Conservation (phyloP, 2,329 filamentous ascomycete genomes). For the Hymenoscyphus fructigenus region DNA sequence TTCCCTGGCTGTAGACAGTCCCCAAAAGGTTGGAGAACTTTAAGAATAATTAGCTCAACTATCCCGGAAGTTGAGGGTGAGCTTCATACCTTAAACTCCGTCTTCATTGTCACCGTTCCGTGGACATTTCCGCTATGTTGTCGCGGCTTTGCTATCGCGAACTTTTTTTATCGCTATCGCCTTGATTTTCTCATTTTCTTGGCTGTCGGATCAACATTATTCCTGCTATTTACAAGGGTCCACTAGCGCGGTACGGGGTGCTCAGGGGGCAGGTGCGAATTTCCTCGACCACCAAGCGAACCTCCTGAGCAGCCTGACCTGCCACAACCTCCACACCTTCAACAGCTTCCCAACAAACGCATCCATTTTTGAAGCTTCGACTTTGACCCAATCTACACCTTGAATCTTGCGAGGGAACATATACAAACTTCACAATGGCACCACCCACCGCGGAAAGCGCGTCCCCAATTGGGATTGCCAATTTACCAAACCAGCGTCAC, state of each 20-base stretch:
- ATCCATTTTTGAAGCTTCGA: slow-evolving; percentile 6
- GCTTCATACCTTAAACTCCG: slow-evolving; percentile 82
- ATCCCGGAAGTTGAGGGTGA: background rate
- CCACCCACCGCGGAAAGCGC: slow-evolving; percentile 58
- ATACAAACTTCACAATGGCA: slow-evolving; percentile 47
- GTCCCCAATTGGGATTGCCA: slow-evolving; percentile 72
- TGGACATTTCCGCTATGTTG: slow-evolving; percentile 24
- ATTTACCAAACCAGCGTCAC: slow-evolving; percentile 68
- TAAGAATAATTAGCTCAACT: slow-evolving; percentile 30
- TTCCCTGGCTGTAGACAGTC: slow-evolving; percentile 97
- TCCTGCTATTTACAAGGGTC: slow-evolving; percentile 8
- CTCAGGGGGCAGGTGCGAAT: slow-evolving; percentile 19
- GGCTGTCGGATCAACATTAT: slow-evolving; percentile 14
- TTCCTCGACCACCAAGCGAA: slow-evolving; percentile 14
- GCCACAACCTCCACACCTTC: slow-evolving; percentile 15
- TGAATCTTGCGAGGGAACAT: slow-evolving; percentile 6
- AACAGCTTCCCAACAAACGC: slow-evolving; percentile 5
- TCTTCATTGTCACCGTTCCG: slow-evolving; percentile 75
- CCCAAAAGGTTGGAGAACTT: slow-evolving; percentile 98
- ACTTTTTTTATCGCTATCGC: slow-evolving; percentile 22
- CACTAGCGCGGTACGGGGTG: slow-evolving; percentile 13
- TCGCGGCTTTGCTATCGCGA: slow-evolving; percentile 13
- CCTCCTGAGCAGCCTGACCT: slow-evolving; percentile 19
- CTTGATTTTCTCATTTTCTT: slow-evolving; percentile 12
- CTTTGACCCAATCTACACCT: background rate